Evolutionary conservation across 2,329 filamentous ascomycete species (phyloP), one percentile per base, ranked within the genome.

Genomic region (Trichoderma atrobrunneum): DNA sequence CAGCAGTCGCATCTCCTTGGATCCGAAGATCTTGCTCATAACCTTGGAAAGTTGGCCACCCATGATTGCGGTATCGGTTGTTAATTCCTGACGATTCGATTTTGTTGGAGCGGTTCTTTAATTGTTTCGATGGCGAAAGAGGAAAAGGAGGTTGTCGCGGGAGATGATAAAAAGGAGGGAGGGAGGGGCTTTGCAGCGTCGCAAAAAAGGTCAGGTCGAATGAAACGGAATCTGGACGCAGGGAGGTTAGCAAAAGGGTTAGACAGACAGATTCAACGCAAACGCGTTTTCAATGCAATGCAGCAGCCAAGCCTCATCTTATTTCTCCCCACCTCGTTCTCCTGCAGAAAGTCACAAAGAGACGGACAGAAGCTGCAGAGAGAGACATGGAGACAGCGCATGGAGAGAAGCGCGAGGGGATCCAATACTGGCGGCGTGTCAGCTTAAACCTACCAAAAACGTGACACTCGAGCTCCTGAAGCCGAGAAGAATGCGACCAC

Each of bases 1-100:
- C 81, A 98, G 87, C 82, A 99, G 91, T 80, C 95, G 93, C 94
- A 98, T 98, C 87, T 98, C 95, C 88, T 97, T 97, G 77, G 95
- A 97, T 85, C 95, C 95, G 87, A 97, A 98, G 87, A 98, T 93
- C 91, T 97, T 97, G 85, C 93, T 93, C 91, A 98, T 95, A 86
- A 98, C 91, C 87, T 97, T 97, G 79, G 94, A 97, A 83, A 98
- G 88, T 84, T 93, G 92, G 80, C 92, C 93, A 85, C 95, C 95
- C 95, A 98, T 98, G 77, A 82, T 92, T 84, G 74, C 77, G 76
- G 75, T 66, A 28, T 70, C 7, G 39, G 14, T 34, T 51, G 32
- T 14, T 72, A 18, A 10, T 71, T 71, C 32, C 14, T 32, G 57
- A 34, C 57, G 51, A 24, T 16, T 71, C 51, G 48, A 43, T 21